Evolutionary conservation across 768 basidiomycete genomes (phyloP), one percentile per base, ranked within the genome.

Genomic region (Calvatia gigantea): DNA sequence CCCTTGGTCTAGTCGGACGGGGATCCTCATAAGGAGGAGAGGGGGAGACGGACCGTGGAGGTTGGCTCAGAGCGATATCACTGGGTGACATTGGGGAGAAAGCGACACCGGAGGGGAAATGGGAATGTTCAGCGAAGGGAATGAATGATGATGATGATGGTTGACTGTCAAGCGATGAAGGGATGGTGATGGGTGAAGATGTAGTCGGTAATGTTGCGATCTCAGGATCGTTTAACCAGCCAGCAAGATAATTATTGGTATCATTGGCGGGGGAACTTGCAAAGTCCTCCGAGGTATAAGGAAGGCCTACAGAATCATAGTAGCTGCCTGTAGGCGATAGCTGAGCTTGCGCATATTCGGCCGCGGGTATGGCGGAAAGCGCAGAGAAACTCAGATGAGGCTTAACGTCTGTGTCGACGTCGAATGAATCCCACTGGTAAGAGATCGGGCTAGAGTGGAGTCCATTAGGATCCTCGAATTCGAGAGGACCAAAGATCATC

Each of bases 151-250:
- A 66, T 14, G 65, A 67, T n/a, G 78, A 73, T 6, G 72, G 69
- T 55, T 75, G 72, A 15, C 71, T 65, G 66, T 72, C 73, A 29
- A 72, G 64, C 9, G 75, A 70, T 4, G 78, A 73, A 29, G 82
- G 83, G 50, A 85, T 86, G 59, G 84, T 78, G 62, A 87, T 85
- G 23, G 88, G 86, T 0, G 84, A 82, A 2, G 84, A 79, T 6
- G 78, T 69, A 29, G 70, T 67, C 8, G 64, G 59, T 9, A 60
- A 58, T 35, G 67, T 54, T 2, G 66, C 59, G 50, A 74, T 61
- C 47, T 84, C 82, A 47, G 81, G 69, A 67, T 89, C 87, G 63
- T 80, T 77, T 50, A 89, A 75, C 87, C 87, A 89, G 58, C 78
- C 74, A 0, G 79, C 73, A 3, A 83, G 71, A 65, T 77, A 77